phyloP scores from a whole-genome alignment of 768 basidiomycete genomes.

The Serendipita sp. region DNA sequence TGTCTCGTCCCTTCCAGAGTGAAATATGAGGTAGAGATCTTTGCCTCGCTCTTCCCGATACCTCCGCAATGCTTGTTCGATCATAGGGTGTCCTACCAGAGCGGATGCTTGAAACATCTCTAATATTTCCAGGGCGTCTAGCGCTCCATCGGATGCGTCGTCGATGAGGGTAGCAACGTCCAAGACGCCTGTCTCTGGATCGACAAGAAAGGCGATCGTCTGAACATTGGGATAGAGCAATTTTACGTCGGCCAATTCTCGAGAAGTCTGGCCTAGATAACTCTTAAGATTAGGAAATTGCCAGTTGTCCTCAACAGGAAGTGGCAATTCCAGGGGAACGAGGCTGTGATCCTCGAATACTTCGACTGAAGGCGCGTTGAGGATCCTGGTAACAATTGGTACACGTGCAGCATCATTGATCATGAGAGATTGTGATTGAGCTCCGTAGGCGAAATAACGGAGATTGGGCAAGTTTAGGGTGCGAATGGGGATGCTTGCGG shows the following conservation, averaged over 20 bases:
- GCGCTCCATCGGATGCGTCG: background rate
- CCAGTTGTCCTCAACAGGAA: background rate
- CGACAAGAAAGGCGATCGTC: background rate
- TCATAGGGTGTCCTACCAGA: background rate
- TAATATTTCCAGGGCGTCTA: background rate
- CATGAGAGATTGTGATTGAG: background rate
- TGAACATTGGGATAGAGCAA: background rate
- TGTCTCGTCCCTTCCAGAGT: slow-evolving; percentile 1
- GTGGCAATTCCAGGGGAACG: background rate
- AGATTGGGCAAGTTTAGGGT: background rate
- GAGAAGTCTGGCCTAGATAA: background rate
- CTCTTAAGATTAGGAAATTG: background rate
- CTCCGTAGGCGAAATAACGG: background rate
- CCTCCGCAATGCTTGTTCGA: background rate
- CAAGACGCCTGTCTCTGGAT: background rate
- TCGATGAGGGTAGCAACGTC: slow-evolving; percentile 1
- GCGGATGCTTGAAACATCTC: background rate
- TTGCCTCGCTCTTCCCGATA: background rate
- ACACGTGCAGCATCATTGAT: background rate
- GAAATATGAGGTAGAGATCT: background rate
- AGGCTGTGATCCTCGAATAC: slow-evolving; percentile 3
- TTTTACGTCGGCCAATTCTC: background rate
- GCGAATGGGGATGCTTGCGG: background rate
- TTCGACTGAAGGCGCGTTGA: background rate
- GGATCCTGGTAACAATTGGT: background rate